Conservation (phyloP, 2,329 filamentous ascomycete genomes). For the Ramichloridium luteum region DNA sequence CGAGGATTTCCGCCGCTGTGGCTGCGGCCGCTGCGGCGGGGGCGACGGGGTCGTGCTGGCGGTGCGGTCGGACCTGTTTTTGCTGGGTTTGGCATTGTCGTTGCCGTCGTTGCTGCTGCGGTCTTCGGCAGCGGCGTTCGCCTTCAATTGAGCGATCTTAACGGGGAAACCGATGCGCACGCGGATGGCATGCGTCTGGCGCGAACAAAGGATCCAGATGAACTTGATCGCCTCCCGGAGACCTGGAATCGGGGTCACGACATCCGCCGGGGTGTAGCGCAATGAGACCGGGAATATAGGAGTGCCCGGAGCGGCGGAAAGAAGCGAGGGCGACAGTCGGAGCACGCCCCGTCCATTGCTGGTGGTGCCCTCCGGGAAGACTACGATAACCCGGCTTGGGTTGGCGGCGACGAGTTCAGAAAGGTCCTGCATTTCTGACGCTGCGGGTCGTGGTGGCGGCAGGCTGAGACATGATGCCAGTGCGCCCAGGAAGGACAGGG, state of each 20-base stretch:
- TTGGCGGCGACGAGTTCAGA: conserved; percentile 49
- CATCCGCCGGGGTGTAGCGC: conserved; percentile 75
- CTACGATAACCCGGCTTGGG: conserved; percentile 63
- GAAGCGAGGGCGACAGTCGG: conserved; percentile 65
- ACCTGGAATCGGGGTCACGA: conserved; percentile 79
- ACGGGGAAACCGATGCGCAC: conserved; percentile 71
- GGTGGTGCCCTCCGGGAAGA: conserved; percentile 89
- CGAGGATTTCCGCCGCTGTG: background rate
- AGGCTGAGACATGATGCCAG: conserved; percentile 45
- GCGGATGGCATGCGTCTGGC: conserved; percentile 77
- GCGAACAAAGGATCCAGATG: conserved; percentile 73
- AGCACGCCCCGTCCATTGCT: conserved; percentile 88
- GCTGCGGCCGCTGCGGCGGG: conserved; percentile 15
- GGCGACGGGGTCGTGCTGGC: conserved; percentile 2
- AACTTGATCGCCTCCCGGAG: conserved; percentile 50
- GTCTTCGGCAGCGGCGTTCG: conserved; percentile 3
- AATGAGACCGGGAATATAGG: conserved; percentile 86
- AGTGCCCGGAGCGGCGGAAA: conserved; percentile 52
- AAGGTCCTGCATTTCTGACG: conserved; percentile 21
- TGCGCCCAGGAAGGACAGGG: conserved; percentile 63
- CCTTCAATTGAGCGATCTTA: conserved; percentile 33
- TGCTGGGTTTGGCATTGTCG: background rate
- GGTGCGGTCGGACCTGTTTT: background rate
- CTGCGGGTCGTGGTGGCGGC: conserved; percentile 4
- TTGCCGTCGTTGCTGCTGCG: conserved; percentile 1